Base-by-base conservation (phyloP, 768 basidiomycete species). In the Boletus insuetus region DNA sequence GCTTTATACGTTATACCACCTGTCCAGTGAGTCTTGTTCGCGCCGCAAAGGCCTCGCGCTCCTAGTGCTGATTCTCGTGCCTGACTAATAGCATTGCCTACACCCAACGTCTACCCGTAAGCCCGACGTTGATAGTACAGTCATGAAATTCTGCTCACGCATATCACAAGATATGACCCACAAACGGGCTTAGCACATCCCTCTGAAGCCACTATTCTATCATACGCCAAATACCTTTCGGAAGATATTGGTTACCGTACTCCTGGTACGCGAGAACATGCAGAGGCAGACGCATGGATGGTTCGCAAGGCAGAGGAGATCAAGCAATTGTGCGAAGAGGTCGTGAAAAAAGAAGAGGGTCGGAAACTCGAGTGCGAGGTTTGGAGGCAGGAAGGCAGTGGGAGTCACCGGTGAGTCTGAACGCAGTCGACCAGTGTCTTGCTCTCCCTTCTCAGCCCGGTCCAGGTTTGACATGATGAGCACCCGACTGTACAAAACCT, bases 201-300 rank as follows among this genome's bases (percentile, higher is more conserved):
- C 24, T 89, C 89, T 0, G 89, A 91, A 68, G 65, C 79, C 0
- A 81, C 79, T 14, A 87, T 92, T 49, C 79, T 91, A 3, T 77
- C 74, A 7, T 74, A 84, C 44, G 81, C 85, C 4, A 82, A 80
- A 59, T 70, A 85, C 55, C 80, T 93, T 8, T 91, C 93, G 1
- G 93, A 94, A 66, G 85, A 82, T 6, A 92, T 94, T 44, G 95
- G 94, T 2, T 98, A 85, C 72, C 79, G 96, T 46, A 97, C 91
- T 0, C 91, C 96, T 11, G 96, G 96, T 1, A 94, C 94, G 0
- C 78, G 79, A 32, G 94, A 98, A 68, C 93, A 96, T 73, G 88
- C 90, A 0, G 68, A 83, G 26, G 93, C 89, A 4, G 94, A 97
- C 62, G 73, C 77, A 24, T 98, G 93, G 85, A 85, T 95, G 80